phyloP scores from a whole-genome alignment of 2,329 filamentous ascomycete species.

The Talaromyces sp. region DNA sequence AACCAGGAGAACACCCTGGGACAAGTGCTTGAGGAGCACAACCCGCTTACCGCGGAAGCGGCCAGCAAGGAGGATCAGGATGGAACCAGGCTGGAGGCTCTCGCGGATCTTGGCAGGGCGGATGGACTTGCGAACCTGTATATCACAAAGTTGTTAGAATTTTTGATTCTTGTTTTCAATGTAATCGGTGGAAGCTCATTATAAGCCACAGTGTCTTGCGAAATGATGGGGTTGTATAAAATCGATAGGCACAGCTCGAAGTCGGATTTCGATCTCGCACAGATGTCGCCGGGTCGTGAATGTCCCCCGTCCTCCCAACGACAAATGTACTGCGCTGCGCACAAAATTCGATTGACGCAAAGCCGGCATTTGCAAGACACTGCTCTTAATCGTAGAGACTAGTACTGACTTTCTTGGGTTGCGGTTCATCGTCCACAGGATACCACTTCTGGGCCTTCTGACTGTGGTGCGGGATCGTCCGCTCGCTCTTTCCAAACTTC shows the following conservation, averaged over 20 bases:
- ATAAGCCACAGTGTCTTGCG: conserved; percentile 6
- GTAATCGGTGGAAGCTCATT: too few species aligned
- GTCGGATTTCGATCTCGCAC: not conserved
- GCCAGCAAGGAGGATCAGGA: conserved; percentile 98
- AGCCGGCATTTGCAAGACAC: conserved; percentile 6
- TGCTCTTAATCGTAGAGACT: conserved; percentile 15
- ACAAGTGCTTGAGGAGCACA: conserved; percentile 94
- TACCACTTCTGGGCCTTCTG: conserved; percentile 99
- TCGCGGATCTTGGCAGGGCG: conserved; percentile 82
- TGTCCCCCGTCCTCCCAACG: not conserved
- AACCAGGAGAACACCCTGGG: conserved; percentile 96
- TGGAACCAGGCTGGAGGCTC: conserved; percentile 86
- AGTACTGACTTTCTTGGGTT: conserved; percentile 88
- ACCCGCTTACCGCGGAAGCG: conserved; percentile 99
- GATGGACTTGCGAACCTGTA: conserved; percentile 88
- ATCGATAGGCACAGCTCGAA: not conserved
- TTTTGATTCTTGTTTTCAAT: not conserved
- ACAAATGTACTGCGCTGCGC: not conserved
- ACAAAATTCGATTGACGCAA: conserved; percentile 2
- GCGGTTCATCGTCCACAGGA: conserved; percentile 83
- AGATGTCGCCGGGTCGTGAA: not conserved
- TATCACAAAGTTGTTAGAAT: conserved; percentile 18
- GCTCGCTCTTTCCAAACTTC: conserved; percentile 96
- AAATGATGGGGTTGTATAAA: not conserved
- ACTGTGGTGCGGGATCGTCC: conserved; percentile 77